Evolutionary conservation across 2,329 filamentous ascomycete species (phyloP).

Genomic region (Ilyonectria sp.): DNA sequence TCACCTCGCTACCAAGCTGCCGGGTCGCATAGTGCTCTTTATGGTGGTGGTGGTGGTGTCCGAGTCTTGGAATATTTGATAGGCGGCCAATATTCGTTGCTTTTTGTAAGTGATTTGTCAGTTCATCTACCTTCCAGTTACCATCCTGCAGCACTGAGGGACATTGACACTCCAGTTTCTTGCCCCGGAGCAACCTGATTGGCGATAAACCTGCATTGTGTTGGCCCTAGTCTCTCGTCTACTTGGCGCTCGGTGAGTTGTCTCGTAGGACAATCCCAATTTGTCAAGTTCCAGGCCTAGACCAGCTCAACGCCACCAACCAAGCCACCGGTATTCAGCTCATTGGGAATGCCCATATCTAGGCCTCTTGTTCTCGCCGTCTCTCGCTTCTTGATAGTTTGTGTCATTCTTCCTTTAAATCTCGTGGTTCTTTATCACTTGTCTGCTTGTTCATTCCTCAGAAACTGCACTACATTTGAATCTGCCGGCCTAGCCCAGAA

Average conservation of each 20-base stretch:
- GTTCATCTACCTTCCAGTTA: too few relatives aligned
- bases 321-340: conserved; percentile 41
- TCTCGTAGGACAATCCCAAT: neutral
- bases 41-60: too few relatives aligned
- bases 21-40: too few relatives aligned
- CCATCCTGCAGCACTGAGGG: too few relatives aligned
- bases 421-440: neutral
- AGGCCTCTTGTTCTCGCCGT: conserved; percentile 2
- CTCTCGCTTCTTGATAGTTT: conserved; percentile 1
- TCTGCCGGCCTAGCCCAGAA: neutral
- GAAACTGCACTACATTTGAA: neutral
- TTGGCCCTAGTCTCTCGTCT: neutral
- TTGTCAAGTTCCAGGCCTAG: conserved; percentile 7
- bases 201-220: neutral
- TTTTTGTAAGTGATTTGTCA: too few relatives aligned
- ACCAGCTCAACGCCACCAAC: conserved; percentile 52
- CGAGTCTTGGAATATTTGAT: neutral
- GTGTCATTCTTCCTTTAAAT: neutral
- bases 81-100: neutral
- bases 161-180: too few relatives aligned
- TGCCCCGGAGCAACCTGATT: neutral
- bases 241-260: neutral
- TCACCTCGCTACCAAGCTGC: too few relatives aligned
- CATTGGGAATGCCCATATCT: conserved; percentile 9
- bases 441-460: neutral